Conservation (phyloP, 176 grass and related monocot genomes). For the Lolium perenne region DNA sequence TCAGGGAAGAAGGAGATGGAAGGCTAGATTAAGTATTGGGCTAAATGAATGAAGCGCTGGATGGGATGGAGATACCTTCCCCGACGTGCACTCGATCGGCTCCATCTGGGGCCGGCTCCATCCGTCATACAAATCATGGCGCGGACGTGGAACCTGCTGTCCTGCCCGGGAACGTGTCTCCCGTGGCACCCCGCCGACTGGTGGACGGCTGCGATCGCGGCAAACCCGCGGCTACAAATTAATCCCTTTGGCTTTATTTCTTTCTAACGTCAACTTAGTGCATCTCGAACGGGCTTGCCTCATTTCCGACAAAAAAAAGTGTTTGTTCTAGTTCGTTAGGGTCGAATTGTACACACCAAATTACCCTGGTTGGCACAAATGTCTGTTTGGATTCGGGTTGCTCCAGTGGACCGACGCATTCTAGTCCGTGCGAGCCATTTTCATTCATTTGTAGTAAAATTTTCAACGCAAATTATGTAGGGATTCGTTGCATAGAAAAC, state of each 20-base stretch:
- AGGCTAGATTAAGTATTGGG: background rate
- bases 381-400: no score
- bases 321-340: no score
- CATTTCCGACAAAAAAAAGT: no score
- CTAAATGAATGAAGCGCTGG: background rate
- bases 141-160: background rate
- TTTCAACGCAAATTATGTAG: no score
- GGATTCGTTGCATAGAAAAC: no score
- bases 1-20: background rate
- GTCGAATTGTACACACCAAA: no score
- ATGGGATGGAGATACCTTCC: background rate
- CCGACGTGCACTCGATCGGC: background rate
- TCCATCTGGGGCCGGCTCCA: constrained; percentile 10
- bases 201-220: constrained; percentile 16
- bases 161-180: background rate
- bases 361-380: no score
- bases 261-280: no score
- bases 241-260: rapidly evolving
- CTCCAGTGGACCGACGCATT: no score
- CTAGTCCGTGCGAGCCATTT: no score
- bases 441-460: no score
- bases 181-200: background rate
- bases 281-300: no score
- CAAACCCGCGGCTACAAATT: background rate
- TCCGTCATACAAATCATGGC: background rate